A percentile compares a stretch with the other conserved stretches of the same genome.
These are phyloP conservation scores for Lipomyces mesembrius DNA, from an alignment of 805 yeast genomes.

Conservation along the genomic window DNA sequence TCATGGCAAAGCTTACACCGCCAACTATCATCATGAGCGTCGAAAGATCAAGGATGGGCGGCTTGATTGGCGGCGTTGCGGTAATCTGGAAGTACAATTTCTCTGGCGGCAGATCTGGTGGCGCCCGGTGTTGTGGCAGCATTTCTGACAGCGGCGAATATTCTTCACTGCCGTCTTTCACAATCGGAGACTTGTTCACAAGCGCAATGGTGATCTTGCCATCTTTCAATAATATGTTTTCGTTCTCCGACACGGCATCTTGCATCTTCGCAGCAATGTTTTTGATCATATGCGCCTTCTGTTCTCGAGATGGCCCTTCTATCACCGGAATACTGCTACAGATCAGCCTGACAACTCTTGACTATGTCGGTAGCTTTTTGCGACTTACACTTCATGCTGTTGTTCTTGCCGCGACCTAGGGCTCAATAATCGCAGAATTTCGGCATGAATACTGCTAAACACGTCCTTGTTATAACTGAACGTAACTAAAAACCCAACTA, in stretches of 20 bases:
- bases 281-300: not conserved
- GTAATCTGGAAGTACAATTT: conserved; percentile 1
- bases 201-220: conserved; percentile 3
- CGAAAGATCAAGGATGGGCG: not conserved
- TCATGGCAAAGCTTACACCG: not conserved
- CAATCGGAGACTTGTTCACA: not conserved
- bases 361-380: too few relatives aligned
- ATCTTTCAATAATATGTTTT: not conserved
- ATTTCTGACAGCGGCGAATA: not conserved
- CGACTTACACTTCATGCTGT: conserved; percentile 1
- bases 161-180: conserved; percentile 3
- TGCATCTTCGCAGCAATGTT: not conserved
- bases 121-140: not conserved
- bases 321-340: not conserved
- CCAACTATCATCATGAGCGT: not conserved
- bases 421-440: not conserved
- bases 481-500: conserved; percentile 13
- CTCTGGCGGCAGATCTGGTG: not conserved
- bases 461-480: conserved; percentile 6
- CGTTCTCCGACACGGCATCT: not conserved
- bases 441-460: not conserved
- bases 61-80: not conserved
- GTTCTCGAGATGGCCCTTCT: conserved; percentile 1
- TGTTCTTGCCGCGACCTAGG: not conserved
- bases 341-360: not conserved